A percentile compares a stretch with the other conserved stretches of the same genome.
phyloP scores from a whole-genome alignment of 106 monocot species.

The Dioscorea alata region DNA sequence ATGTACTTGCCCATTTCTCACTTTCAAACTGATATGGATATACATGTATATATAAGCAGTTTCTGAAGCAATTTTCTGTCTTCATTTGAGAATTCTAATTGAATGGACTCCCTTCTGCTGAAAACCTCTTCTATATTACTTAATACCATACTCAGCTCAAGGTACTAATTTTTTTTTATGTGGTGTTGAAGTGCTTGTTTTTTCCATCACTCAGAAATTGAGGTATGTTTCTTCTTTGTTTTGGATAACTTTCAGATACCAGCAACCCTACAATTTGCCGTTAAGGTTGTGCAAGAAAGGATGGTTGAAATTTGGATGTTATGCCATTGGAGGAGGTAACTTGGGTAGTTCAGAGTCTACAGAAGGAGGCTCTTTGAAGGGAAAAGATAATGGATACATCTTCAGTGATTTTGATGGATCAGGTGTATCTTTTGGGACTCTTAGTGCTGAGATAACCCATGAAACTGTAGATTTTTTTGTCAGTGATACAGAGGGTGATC shows the following conservation, averaged over 20 bases:
- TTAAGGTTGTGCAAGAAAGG: constrained; percentile 21
- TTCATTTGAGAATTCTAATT: constrained; percentile 3
- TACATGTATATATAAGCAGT: constrained; percentile 11
- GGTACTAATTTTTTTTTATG: constrained; percentile 12
- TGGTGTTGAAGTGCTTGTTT: background rate
- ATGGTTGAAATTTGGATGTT: constrained; percentile 30
- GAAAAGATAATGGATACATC: constrained; percentile 37
- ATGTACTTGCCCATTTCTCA: constrained; percentile 23
- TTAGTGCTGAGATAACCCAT: constrained; percentile 65
- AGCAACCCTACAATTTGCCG: constrained; percentile 14
- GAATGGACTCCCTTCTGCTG: constrained; percentile 48
- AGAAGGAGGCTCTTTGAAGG: constrained; percentile 24
- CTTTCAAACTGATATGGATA: background rate
- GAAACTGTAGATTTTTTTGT: constrained; percentile 80
- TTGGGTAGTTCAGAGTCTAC: constrained; percentile 18
- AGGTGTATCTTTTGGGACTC: constrained; percentile 36
- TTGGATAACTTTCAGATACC: constrained; percentile 18
- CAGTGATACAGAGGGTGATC: constrained; percentile 79
- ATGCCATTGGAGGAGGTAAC: constrained; percentile 19
- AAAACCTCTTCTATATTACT: constrained; percentile 16
- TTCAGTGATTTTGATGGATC: constrained; percentile 14
- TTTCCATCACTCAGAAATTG: constrained; percentile 1
- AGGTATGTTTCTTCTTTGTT: background rate
- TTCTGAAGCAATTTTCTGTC: constrained; percentile 6
- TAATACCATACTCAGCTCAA: constrained; percentile 24